Evolutionary conservation across 2,329 filamentous ascomycete genomes (phyloP), one percentile per base, ranked within the genome.

Genomic region (Pseudocercospora macadamiae): DNA sequence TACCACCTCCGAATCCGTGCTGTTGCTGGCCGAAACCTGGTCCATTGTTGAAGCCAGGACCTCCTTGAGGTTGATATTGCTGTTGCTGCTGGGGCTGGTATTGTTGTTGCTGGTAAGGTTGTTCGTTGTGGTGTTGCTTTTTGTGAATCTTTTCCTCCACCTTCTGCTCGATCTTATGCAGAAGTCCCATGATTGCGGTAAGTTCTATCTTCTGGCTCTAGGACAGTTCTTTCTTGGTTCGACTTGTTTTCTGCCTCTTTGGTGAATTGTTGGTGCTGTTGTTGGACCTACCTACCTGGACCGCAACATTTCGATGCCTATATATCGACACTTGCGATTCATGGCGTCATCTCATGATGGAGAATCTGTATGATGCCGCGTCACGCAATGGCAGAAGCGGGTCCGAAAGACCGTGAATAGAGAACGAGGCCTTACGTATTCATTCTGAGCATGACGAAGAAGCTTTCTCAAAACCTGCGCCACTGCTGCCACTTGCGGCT

Each of bases 61-160:
- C 37, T 10, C 30, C 16, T 25, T 47, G 39, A 47, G 42, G n/a
- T 26, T 47, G 42, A n/a, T 23, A 37, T 23, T 37, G 49, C 3
- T 39, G 30, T 18, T 55, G 52, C 21, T 55, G 39, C n/a, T 55
- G 52, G 21, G 52, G 26, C 28, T 54, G 52, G 16, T 54, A 54
- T 26, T 36, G 25, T 18, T 47, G 52, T 23, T 48, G 51, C 28
- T 44, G 36, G 3, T 34, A 39, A 32, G 25, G 26, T 26, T 55
- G 25, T 23, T 19, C 14, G 39, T 48, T 48, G 39, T 48, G 39
- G 4, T 37, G 21, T 34, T 47, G 21, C 28, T 48, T 55, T 23
- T 55, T 10, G 8, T 21, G 52, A 7, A 47, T 28, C 19, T 55
- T 48, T 36, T 55, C 23, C 14, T 55, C 52, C 16, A 47, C 18